These are phyloP conservation scores for Stylonectria norvegica DNA, from an alignment of 2,329 filamentous ascomycete species.

Conservation along the genomic window DNA sequence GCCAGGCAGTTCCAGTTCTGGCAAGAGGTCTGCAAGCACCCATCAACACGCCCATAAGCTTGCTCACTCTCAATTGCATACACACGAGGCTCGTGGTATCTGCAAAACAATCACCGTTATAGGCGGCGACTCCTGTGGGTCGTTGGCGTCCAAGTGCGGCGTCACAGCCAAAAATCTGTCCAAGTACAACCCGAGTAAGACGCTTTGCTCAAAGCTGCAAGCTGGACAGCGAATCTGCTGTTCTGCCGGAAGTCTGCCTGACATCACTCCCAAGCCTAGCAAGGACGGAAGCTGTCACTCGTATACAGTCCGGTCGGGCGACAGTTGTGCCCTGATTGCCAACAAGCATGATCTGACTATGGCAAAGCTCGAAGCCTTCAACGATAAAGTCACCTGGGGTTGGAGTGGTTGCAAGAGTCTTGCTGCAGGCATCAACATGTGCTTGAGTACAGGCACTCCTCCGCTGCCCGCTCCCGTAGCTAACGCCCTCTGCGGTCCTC, in stretches of 20 bases:
- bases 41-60: too few relatives aligned
- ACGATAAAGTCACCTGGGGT: neutral
- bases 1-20: too few relatives aligned
- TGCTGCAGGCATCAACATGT: conserved; percentile 13
- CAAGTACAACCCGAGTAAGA: conserved; percentile 28
- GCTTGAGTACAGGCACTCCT: conserved; percentile 18
- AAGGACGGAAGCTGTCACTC: neutral
- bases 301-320: neutral
- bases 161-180: conserved; percentile 29
- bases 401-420: conserved; percentile 3
- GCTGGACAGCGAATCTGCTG: conserved; percentile 18
- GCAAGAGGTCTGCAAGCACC: too few relatives aligned
- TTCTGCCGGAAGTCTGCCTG: conserved; percentile 16
- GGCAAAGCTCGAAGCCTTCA: neutral
- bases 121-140: conserved; percentile 29
- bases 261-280: conserved; percentile 15
- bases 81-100: too few relatives aligned
- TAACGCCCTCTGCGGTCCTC: conserved; percentile 23
- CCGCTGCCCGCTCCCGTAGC: conserved; percentile 19
- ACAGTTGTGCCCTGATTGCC: neutral
- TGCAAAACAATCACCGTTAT: conserved; percentile 14
- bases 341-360: neutral
- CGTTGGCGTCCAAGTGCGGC: conserved; percentile 31
- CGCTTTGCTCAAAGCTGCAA: conserved; percentile 23
- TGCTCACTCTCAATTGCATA: too few relatives aligned